These are phyloP conservation scores for Salicornia ramosissima DNA, from an alignment of 148 eudicot species.

Conservation along the genomic window DNA sequence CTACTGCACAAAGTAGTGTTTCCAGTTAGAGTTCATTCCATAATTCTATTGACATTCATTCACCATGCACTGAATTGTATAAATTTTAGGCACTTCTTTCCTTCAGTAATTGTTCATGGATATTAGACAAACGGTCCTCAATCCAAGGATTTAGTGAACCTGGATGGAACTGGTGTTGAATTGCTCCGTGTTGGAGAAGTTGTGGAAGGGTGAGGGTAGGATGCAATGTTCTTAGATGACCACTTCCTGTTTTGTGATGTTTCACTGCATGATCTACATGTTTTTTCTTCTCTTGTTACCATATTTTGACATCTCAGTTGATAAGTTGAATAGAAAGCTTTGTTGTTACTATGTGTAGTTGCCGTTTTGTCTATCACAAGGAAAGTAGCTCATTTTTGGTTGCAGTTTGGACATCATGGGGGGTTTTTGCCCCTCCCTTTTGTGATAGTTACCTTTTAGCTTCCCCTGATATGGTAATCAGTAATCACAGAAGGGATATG, in stretches of 20 bases:
- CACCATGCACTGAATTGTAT: background rate
- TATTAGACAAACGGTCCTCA: slow-evolving; percentile 20
- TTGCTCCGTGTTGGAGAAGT: slow-evolving; percentile 34
- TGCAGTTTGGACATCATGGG: too few relatives aligned
- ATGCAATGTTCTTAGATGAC: slow-evolving; percentile 33
- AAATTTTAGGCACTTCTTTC: slow-evolving; percentile 5
- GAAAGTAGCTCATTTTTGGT: too few relatives aligned
- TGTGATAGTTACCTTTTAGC: too few relatives aligned
- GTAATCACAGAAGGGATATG: background rate
- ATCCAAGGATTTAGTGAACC: slow-evolving; percentile 26
- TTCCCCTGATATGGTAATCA: background rate
- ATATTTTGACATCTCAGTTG: background rate
- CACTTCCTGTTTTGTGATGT: background rate
- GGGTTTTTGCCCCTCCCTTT: too few relatives aligned
- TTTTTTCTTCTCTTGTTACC: slow-evolving; percentile 9
- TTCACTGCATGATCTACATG: slow-evolving; percentile 1
- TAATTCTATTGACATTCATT: slow-evolving; percentile 9
- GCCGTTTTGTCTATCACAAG: too few relatives aligned
- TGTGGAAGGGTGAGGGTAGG: slow-evolving; percentile 31
- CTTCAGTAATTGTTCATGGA: slow-evolving; percentile 4
- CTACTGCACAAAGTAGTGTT: slow-evolving; percentile 9
- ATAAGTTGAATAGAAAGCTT: background rate
- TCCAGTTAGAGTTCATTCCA: background rate
- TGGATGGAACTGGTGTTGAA: slow-evolving; percentile 27
- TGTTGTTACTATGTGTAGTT: background rate